These are phyloP conservation scores for Craterostigma plantagineum DNA, from an alignment of 257 asterid species.

Conservation along the genomic window DNA sequence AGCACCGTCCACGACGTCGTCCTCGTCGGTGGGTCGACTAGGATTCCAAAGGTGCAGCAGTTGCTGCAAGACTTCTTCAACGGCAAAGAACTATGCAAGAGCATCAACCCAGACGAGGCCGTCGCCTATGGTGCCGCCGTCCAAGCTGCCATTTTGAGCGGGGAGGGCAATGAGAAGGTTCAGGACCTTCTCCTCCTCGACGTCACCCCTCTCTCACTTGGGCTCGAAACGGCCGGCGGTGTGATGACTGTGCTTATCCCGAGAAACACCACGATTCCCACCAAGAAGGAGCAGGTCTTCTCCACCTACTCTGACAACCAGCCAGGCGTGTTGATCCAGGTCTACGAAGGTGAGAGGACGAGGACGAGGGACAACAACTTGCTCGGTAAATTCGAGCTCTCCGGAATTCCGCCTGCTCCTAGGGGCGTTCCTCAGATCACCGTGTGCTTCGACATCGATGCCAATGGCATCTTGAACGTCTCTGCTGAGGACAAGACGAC, in stretches of 20 bases:
- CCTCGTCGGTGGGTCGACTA: slow-evolving; percentile 24
- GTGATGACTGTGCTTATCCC: slow-evolving; percentile 15
- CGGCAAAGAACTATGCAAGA: slow-evolving; percentile 17
- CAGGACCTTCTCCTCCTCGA: slow-evolving; percentile 14
- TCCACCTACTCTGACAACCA: slow-evolving; percentile 15
- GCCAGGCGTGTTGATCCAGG: slow-evolving; percentile 12
- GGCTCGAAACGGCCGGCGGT: slow-evolving; percentile 14
- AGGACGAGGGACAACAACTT: slow-evolving; percentile 14
- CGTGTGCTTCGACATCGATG: slow-evolving; percentile 15
- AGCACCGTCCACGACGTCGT: slow-evolving; percentile 20
- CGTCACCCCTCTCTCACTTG: slow-evolving; percentile 15
- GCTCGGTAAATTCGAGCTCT: slow-evolving; percentile 14
- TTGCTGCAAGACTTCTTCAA: slow-evolving; percentile 15
- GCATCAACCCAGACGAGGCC: slow-evolving; percentile 14
- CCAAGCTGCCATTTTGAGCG: slow-evolving; percentile 16
- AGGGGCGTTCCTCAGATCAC: slow-evolving; percentile 14
- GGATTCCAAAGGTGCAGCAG: slow-evolving; percentile 26
- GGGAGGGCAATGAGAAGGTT: slow-evolving; percentile 16
- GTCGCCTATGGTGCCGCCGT: slow-evolving; percentile 17
- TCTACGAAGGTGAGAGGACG: slow-evolving; percentile 13
- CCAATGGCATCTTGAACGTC: slow-evolving; percentile 14
- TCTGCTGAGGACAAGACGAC: slow-evolving; percentile 17
- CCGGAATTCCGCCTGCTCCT: slow-evolving; percentile 16
- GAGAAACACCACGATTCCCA: slow-evolving; percentile 16
- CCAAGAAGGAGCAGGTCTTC: slow-evolving; percentile 15